phyloP scores from a whole-genome alignment of 306 rosid genomes.

The Prunus dulcis region DNA sequence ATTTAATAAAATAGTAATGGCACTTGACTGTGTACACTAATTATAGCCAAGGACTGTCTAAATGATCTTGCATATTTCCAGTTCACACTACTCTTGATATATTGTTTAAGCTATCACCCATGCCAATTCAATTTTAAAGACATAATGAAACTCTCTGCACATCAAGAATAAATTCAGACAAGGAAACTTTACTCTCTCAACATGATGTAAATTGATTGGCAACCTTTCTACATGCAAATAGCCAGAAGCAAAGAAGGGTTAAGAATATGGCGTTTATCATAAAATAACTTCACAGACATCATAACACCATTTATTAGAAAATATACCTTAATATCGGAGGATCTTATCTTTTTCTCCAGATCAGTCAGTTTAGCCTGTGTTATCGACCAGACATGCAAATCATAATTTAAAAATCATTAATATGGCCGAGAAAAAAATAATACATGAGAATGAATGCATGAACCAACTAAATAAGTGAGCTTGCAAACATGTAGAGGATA shows the following conservation, averaged over 20 bases:
- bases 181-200: too few species aligned
- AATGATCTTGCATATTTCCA: not conserved
- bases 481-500: not conserved
- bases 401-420: not conserved
- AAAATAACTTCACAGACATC: not conserved
- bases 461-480: not conserved
- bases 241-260: not conserved
- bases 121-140: too few species aligned
- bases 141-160: too few species aligned
- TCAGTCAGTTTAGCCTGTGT: slow-evolving; percentile 62
- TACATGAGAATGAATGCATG: not conserved
- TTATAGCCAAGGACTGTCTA: not conserved
- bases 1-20: not conserved
- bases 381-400: slow-evolving; percentile 9
- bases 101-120: not conserved
- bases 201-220: not conserved
- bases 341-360: slow-evolving; percentile 53
- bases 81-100: not conserved
- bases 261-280: not conserved
- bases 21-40: not conserved
- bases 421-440: not conserved
- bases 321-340: slow-evolving; percentile 54
- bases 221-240: not conserved
- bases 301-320: not conserved
- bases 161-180: too few species aligned